phyloP scores from a whole-genome alignment of 495 filamentous ascomycete species.

The Aspergillus taichungensis region DNA sequence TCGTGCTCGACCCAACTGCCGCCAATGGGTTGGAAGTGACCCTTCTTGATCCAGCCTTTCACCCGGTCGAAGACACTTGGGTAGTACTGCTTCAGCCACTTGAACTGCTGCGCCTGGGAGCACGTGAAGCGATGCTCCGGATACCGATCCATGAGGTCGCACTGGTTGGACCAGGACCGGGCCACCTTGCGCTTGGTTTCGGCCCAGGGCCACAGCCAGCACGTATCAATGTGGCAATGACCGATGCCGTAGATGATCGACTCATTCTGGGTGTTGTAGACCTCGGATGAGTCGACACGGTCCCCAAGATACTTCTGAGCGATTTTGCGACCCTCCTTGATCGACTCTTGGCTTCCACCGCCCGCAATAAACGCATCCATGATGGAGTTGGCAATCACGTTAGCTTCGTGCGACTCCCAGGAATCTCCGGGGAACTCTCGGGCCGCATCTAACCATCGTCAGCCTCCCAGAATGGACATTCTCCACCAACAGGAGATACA shows the following conservation, averaged over 20 bases:
- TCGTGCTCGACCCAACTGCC: conserved; percentile 99
- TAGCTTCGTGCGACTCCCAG: conserved; percentile 80
- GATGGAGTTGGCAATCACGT: conserved; percentile 74
- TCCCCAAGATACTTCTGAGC: conserved; percentile 74
- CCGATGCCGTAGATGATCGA: conserved; percentile 82
- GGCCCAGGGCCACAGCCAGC: conserved; percentile 98
- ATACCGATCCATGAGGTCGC: conserved; percentile 86
- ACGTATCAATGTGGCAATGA: conserved; percentile 95
- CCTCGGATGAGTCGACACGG: conserved; percentile 69
- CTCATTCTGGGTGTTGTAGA: conserved; percentile 67
- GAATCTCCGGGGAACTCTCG: conserved; percentile 70
- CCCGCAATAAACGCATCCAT: conserved; percentile 82
- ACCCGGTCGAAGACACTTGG: conserved; percentile 83
- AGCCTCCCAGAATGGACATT: background rate
- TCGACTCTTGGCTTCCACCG: conserved; percentile 61
- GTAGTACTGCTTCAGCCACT: conserved; percentile 89
- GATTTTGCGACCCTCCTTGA: conserved; percentile 70
- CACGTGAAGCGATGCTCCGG: conserved; percentile 87
- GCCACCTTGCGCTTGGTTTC: conserved; percentile 97
- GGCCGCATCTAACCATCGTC: conserved; percentile 50
- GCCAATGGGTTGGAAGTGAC: conserved; percentile 87
- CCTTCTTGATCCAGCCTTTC: conserved; percentile 80
- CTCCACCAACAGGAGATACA: background rate
- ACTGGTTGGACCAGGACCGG: conserved; percentile 93
- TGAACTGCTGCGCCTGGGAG: conserved; percentile 94